Conservation (phyloP, 768 basidiomycete species). For the Boletus rex-veris region DNA sequence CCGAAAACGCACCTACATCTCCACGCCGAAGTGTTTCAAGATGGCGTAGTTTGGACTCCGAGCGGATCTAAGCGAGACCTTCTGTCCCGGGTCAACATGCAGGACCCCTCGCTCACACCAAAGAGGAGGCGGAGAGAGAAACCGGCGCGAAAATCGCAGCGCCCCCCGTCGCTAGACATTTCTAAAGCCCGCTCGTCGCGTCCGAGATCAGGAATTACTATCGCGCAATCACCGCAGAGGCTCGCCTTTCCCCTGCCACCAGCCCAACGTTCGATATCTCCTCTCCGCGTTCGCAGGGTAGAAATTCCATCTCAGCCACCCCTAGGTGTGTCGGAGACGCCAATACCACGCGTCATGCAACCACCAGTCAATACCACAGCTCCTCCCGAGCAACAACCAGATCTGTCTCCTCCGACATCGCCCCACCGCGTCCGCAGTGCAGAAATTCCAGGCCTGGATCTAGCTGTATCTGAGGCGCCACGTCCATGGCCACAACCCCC, state of each 20-base stretch:
- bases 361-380: no score
- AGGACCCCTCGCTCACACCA: no score
- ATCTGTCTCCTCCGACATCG: no score
- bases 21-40: conserved; percentile 32
- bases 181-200: conserved; percentile 1
- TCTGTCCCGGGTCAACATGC: background rate
- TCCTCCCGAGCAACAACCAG: no score
- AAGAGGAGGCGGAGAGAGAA: background rate
- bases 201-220: conserved; percentile 17
- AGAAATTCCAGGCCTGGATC: no score
- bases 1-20: conserved; percentile 37
- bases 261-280: conserved; percentile 5
- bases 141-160: background rate
- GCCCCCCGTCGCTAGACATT: background rate
- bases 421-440: no score
- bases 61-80: conserved; percentile 25
- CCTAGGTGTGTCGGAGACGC: background rate
- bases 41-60: conserved; percentile 28
- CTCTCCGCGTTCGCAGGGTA: conserved; percentile 20
- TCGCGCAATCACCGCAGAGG: conserved; percentile 2
- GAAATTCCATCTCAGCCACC: conserved; percentile 9
- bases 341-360: background rate
- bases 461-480: no score
- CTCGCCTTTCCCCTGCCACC: conserved; percentile 5
- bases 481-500: no score